Percentiles rank a stretch among this genome's conserved stretches.
phyloP scores from a whole-genome alignment of 192 early-diverging fungal genomes.

The Umbelopsis sp. region DNA sequence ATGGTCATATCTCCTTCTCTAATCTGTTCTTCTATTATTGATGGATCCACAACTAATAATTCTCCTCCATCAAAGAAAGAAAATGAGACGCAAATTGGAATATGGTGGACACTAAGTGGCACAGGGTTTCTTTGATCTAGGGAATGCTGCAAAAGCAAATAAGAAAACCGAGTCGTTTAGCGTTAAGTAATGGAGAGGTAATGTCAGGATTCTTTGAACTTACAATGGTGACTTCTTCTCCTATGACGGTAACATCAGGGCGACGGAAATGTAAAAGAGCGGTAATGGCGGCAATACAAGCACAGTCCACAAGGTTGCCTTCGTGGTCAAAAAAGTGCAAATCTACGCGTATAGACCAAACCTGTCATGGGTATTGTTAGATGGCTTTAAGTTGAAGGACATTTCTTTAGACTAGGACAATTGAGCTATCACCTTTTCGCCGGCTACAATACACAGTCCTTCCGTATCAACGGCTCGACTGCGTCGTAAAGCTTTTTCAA shows the following conservation, averaged over 20 bases:
- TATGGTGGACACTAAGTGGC: conserved; percentile 93
- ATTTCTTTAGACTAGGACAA: neutral
- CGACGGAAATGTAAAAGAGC: conserved; percentile 89
- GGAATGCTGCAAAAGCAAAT: conserved; percentile 66
- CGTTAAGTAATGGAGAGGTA: neutral
- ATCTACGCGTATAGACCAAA: conserved; percentile 92
- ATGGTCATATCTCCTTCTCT: conserved; percentile 84
- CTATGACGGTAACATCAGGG: conserved; percentile 95
- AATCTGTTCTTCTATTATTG: conserved; percentile 83
- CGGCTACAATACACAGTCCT: conserved; percentile 94
- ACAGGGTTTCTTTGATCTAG: conserved; percentile 89
- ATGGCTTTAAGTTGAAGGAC: neutral
- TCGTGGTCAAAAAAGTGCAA: conserved; percentile 92
- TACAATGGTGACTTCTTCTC: conserved; percentile 87
- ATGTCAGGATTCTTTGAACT: conserved; percentile 22
- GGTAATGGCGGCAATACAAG: conserved; percentile 86
- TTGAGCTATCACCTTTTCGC: conserved; percentile 72
- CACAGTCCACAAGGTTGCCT: conserved; percentile 93
- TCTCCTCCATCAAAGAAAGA: conserved; percentile 85
- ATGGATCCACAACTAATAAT: conserved; percentile 81
- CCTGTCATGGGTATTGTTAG: conserved; percentile 32
- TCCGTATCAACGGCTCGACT: conserved; percentile 93
- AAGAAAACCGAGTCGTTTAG: neutral
- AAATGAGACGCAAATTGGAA: conserved; percentile 92
- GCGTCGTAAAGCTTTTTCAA: conserved; percentile 86